Base-by-base conservation (phyloP, 208 protist genomes). In the Wallacemonas sp. region DNA sequence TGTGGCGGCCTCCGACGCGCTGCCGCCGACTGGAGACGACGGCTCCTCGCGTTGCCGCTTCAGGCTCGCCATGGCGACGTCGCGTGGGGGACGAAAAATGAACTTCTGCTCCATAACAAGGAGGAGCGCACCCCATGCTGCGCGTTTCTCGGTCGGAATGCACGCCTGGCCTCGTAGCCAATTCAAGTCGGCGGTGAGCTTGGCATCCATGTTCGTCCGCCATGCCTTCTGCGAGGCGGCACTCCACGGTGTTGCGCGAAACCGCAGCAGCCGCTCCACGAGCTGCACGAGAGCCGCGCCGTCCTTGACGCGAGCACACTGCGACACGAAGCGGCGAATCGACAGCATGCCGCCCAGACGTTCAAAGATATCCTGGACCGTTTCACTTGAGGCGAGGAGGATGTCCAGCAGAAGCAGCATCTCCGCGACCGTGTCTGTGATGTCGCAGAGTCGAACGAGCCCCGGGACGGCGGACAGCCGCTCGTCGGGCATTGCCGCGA, bases 361-460 rank as follows among this genome's bases (percentile, higher is more conserved):
- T 60, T 90, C 85, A 60, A 92, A 91, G 6, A 85, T 26, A n/a
- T 61, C 54, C 60, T 94, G 88, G 38, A 90, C 76, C 23, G 64
- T 74, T 43, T 70, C 77, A 46, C 72, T 82, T 11, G 85, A 92
- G 24, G 68, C 72, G 2, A 71, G 67, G 29, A 94, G 52, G 17
- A 92, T 69, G 44, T 84, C 74, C 58, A 82, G 65, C 23, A 94
- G 58, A 8, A 83, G 77, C 21, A 65, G 46, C 71, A 92, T 85
- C 60, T 94, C 82, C 48, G 80, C 70, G 32, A 75, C 52, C 44
- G 66, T 65, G 24, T 87, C 74, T 5, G 83, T 83, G 36, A 81
- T 84, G 64, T 94, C 83, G 48, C 85, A 92, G 39, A 94, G 70
- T 1, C 82, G 83, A 57, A 89, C 81, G 60, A 94, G 81, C 1